Evolutionary conservation across 2,329 filamentous ascomycete species (phyloP), one percentile per base, ranked within the genome.

Genomic region (Curvularia hawaiiensis): DNA sequence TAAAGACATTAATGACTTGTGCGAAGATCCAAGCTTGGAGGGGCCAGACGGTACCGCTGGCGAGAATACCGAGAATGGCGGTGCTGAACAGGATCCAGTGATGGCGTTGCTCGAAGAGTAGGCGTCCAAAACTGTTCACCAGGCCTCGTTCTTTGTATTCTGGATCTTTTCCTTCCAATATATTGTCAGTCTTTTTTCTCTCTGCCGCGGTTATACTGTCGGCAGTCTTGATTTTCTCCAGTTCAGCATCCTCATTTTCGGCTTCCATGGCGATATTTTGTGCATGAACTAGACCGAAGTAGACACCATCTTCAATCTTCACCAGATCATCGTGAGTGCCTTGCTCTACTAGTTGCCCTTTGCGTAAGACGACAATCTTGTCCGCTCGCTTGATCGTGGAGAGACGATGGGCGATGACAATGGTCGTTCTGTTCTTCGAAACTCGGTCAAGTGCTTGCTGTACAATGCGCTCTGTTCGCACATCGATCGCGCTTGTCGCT

Each of bases 311-410:
- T 4, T 86, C 80, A 38, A 82, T 76, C 3, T 80, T 73, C 1
- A 96, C 79, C 0, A 96, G 82, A 43, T 86, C 83, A 7, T 91
- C 85, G 63, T 96, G 92, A 0, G 85, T 91, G 0, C 92, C 92
- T 64, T 88, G 80, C 73, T 96, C 91, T 9, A 89, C 82, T 0
- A 92, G 84, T 51, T 82, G 77, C 2, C 92, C 92, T 64, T 88
- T 84, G 48, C 88, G 83, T 52, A 96, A 75, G 0, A 96, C 91
- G 8, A 92, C 80, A 52, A 96, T 96, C 38, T 87, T 85, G 69
- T 96, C 89, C 3, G 91, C 91, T 62, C 89, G 86, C 72, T 87
- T 88, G 67, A 92, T 90, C 0, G 90, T 92, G 0, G 88, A 90
- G 3, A 92, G 79, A 3, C 89, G 82, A 71, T 92, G 90, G 0